Evolutionary conservation across 2,329 filamentous ascomycete genomes (phyloP).

Genomic region (Sporothrix pseudoabietina): DNA sequence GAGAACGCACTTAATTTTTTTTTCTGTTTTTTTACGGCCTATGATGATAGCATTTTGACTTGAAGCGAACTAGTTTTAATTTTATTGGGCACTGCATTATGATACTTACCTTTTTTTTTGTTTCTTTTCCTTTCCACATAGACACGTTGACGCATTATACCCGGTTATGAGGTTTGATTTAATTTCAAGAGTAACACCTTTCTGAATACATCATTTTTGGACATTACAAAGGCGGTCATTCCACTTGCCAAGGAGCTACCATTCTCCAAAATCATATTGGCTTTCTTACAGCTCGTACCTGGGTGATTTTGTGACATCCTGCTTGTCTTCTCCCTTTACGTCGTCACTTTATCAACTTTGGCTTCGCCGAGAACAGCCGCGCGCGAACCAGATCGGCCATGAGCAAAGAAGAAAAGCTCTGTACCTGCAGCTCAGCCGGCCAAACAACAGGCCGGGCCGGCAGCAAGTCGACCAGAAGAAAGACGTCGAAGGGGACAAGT

Average conservation of each 20-base stretch:
- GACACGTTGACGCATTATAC: slow-evolving; percentile 14
- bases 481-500: not conserved
- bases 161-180: not conserved
- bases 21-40: too few relatives aligned
- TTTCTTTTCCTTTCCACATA: not conserved
- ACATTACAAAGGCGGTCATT: not conserved
- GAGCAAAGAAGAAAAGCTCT: slow-evolving; percentile 9
- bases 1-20: not conserved
- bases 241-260: not conserved
- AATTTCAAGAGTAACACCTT: too few relatives aligned
- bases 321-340: not conserved
- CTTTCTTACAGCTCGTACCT: not conserved
- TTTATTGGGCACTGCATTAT: not conserved
- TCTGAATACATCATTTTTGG: not conserved
- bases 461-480: not conserved
- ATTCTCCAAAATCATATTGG: not conserved
- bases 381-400: not conserved
- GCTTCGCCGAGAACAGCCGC: slow-evolving; percentile 19
- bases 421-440: slow-evolving; percentile 19
- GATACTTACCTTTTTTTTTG: not conserved
- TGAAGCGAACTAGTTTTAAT: not conserved
- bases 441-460: not conserved
- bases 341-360: not conserved
- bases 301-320: not conserved
- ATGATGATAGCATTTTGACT: not conserved